Conservation (phyloP, 495 filamentous ascomycete genomes). For the Penicillium bialowiezense region DNA sequence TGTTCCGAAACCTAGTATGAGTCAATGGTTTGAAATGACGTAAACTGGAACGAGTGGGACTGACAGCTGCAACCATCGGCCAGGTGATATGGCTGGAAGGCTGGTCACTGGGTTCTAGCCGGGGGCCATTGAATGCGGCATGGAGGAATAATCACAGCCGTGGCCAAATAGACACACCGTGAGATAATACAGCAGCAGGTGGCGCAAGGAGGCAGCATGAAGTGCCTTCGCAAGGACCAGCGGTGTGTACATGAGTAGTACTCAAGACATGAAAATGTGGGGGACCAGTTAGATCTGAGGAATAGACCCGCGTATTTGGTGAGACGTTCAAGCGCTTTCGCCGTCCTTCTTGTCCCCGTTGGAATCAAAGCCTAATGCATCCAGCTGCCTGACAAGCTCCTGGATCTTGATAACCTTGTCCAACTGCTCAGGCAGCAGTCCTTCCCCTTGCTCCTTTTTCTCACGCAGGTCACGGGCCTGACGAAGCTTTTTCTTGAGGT, state of each 20-base stretch:
- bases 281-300: neutral
- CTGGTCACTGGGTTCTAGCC: too few species aligned
- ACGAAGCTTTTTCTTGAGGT: conserved; percentile 91
- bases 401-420: conserved; percentile 97
- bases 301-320: neutral
- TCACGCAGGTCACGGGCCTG: conserved; percentile 87
- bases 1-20: neutral
- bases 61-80: too few species aligned
- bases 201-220: neutral
- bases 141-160: too few species aligned
- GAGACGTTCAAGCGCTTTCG: conserved; percentile 8
- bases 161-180: too few species aligned
- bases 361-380: conserved; percentile 77
- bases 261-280: neutral
- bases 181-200: neutral
- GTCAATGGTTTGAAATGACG: neutral
- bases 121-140: too few species aligned
- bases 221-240: neutral
- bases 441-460: conserved; percentile 84
- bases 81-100: too few species aligned
- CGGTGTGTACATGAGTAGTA: neutral
- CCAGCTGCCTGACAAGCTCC: conserved; percentile 86
- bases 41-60: too few species aligned
- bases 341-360: conserved; percentile 52
- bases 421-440: conserved; percentile 87